Evolutionary conservation across 1,139 yeast genomes (phyloP), one percentile per base, ranked within the genome.

Genomic region (Hemisphaericaspora subhashii): DNA sequence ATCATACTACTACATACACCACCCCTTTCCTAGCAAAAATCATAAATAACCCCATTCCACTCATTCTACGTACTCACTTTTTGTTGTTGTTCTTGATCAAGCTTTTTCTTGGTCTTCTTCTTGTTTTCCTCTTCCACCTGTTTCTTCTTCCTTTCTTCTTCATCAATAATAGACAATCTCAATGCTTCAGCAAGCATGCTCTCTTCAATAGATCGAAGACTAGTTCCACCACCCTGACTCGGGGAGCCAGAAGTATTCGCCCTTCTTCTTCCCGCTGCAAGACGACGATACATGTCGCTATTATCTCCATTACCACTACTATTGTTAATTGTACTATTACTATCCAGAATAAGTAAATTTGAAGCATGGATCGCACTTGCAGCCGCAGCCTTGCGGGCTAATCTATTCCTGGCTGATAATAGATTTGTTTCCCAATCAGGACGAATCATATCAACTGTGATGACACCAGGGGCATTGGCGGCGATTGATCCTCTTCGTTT

Each of bases 331-430:
- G 22, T 26, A 15, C 26, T 26, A n/a, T 46, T 45, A 35, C 51
- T 55, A 20, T 45, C 50, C 31, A 53, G 57, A 16, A 76, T 68
- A 36, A 79, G 63, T 57, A 81, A 75, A 45, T 83, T 88, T 22
- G 86, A 82, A 11, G 89, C 95, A 62, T 90, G 98, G 32, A 90
- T 79, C 0, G 96, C 96, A 35, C 88, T 86, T 1, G 98, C 98
- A 13, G 96, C 88, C 0, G 97, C 98, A 0, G 96, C 83, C 52
- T 87, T 76, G 42, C 95, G 74, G 0, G 96, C 96, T 32, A 88
- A 67, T 50, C 81, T 83, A 44, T 81, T 77, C 40, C 92, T 74
- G 3, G 96, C 96, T 34, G 78, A 69, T 12, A 73, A 68, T 40
- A 92, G 71, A 50, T 81, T 85, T 9, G 70, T 63, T 50, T 86